Evolutionary conservation across 768 basidiomycete species (phyloP), one percentile per base, ranked within the genome.

Genomic region (Agaricus sinodeliciosus): DNA sequence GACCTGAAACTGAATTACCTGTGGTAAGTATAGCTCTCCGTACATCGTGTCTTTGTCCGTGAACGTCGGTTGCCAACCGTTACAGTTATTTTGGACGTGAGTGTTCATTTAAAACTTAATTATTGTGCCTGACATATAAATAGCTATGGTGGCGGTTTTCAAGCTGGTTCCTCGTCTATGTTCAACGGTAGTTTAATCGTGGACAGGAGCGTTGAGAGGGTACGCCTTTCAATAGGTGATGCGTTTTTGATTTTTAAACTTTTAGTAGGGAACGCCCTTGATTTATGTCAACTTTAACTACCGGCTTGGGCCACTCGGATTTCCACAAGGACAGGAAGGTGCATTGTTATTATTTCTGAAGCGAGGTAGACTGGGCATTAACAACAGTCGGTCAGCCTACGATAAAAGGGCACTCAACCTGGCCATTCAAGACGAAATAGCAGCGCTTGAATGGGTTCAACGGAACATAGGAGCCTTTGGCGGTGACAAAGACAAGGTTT

Each of bases 381-480:
- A 7, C 22, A 15, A n/a, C 16, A 1, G 8, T 51, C 18, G 3
- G 5, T 9, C 15, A 67, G 78, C 77, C 15, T 64, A 61, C 4
- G 55, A 62, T 12, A 63, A 64, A 4, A 67, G 65, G 11, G 69
- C 70, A 1, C 65, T 76, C 9, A 79, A 78, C 57, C 66, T 79
- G 26, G 78, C 69, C 1, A 64, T 80, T 19, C 68, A 66, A 27
- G 79, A 81, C 55, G 71, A 76, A 57, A 58, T 71, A 15, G 54
- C 67, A 26, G 78, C 76, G 0, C 60, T 79, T 11, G 57, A 70
- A 56, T 81, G 78, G 85, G 74, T 86, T 0, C 79, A 85, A 58
- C 63, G 71, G 18, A 78, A 87, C 57, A 83, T 86, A 41, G 68
- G 58, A 15, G 62, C 63, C 0, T 87, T 86, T 56, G 84, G 85